Evolutionary conservation across 2,329 filamentous ascomycete species (phyloP).

Genomic region (Paecilomyces sp.): DNA sequence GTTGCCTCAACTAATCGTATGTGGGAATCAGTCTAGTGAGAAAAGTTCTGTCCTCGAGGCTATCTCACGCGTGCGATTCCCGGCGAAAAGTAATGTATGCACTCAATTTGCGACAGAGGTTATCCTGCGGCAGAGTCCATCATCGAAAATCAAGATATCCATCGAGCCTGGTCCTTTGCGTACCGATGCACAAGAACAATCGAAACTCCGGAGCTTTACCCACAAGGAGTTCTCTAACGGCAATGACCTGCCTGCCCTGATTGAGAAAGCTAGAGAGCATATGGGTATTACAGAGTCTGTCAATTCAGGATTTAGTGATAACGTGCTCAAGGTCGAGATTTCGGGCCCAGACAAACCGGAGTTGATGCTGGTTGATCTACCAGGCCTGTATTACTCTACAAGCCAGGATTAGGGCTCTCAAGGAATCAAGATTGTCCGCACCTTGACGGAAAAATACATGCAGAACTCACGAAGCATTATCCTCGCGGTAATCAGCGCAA

Average conservation of each 20-base stretch:
- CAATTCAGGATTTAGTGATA: neutral
- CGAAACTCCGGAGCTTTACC: slow-evolving; percentile 3
- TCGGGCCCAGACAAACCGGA: no score
- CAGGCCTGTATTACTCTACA: no score
- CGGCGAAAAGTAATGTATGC: slow-evolving; percentile 4
- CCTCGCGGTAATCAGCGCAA: slow-evolving; percentile 47
- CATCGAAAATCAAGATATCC: neutral
- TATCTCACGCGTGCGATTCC: slow-evolving; percentile 6
- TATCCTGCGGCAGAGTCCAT: slow-evolving; percentile 1
- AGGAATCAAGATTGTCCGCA: no score
- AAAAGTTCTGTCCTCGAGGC: slow-evolving; percentile 9
- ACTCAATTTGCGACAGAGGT: slow-evolving; percentile 7
- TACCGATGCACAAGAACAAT: neutral
- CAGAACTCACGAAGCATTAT: slow-evolving; percentile 51
- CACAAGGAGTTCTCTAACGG: slow-evolving; percentile 9
- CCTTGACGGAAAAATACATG: slow-evolving; percentile 45
- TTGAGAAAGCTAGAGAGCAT: slow-evolving; percentile 43
- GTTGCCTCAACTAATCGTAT: neutral
- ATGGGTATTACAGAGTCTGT: slow-evolving; percentile 41
- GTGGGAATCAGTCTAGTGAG: slow-evolving; percentile 6
- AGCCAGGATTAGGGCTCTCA: no score
- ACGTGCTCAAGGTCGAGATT: no score
- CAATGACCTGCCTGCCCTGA: slow-evolving; percentile 36
- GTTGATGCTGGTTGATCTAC: no score
- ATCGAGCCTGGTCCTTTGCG: slow-evolving; percentile 1